Base-by-base conservation (phyloP, 345 rosid genomes). In the Boechera retrofracta region DNA sequence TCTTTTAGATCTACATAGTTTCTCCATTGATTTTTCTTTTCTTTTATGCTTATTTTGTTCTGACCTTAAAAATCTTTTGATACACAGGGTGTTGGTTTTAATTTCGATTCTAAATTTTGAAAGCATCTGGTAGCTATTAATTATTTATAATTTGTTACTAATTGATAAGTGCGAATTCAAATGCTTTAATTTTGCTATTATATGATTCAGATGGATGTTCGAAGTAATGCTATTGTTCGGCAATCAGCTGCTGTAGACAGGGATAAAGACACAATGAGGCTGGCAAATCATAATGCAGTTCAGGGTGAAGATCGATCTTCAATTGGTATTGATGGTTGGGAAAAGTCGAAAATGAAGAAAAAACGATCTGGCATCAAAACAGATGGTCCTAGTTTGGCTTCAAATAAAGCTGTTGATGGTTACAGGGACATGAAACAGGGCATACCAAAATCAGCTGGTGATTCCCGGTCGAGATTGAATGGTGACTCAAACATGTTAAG, bases 331-430 rank as follows among this genome's bases (percentile, higher is more conserved):
- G 99, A 96, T 74, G 93, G 96, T 69, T 96, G 97, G 99, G 99
- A 96, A 78, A 96, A 91, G 85, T 67, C 91, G 60, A 96, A 91
- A 86, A 85, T 90, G 89, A 96, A 91, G 89, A 95, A 92, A 86
- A 96, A 89, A 70, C 96, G 98, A 38, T 91, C 99, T 80, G 96
- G 87, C 62, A 95, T 89, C 83, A 92, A 88, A 84, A 81, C 87
- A 28, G 98, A 91, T 77, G 85, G 75, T 73, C 79, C 96, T 74
- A 84, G 77, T 79, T 70, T 81, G 80, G 75, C 78, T 47, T 84
- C 89, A 31, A 39, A 88, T 75, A 96, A 89, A 84, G 81, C 86
- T 33, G 68, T 60, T 13, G 94, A 96, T 81, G 89, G 89, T 67
- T 85, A 81, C 77, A 85, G 97, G 73, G 98, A 93, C 77, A 64